Evolutionary conservation across 208 protist species (phyloP).

Genomic region (Novymonas esmeraldas): DNA sequence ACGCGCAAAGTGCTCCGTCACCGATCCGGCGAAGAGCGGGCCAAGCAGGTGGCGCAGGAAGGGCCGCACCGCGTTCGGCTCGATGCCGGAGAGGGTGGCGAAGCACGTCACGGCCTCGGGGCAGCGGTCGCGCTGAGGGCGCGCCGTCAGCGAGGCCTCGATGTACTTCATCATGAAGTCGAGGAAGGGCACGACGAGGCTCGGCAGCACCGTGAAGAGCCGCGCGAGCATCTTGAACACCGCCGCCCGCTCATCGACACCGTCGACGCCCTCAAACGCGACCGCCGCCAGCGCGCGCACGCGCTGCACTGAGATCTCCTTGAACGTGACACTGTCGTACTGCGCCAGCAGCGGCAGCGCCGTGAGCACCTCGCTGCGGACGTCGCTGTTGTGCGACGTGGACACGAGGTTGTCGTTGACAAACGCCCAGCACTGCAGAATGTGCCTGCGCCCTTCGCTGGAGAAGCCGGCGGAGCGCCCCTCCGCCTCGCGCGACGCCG

Average conservation of each 20-base stretch:
- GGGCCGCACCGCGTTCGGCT: slow-evolving; percentile 74
- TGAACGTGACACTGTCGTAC: slow-evolving; percentile 76
- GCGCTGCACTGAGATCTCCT: slow-evolving; percentile 45
- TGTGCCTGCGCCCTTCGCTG: slow-evolving; percentile 22
- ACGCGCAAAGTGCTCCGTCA: slow-evolving; percentile 74
- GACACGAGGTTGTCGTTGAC: slow-evolving; percentile 49
- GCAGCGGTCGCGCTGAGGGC: slow-evolving; percentile 61
- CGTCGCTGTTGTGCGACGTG: slow-evolving; percentile 29
- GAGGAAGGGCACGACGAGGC: slow-evolving; percentile 65
- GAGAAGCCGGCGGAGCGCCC: slow-evolving; percentile 51
- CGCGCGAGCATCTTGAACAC: slow-evolving; percentile 69
- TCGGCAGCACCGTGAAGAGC: slow-evolving; percentile 66
- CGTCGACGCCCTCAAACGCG: slow-evolving; percentile 50
- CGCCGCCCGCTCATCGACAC: slow-evolving; percentile 55
- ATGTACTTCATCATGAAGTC: slow-evolving; percentile 84
- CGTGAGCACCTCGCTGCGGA: slow-evolving; percentile 57
- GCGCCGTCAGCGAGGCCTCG: slow-evolving; percentile 59
- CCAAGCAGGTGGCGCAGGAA: slow-evolving; percentile 79
- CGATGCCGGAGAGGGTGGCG: slow-evolving; percentile 69
- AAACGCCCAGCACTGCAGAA: slow-evolving; percentile 68
- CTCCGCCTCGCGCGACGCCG: slow-evolving; percentile 40
- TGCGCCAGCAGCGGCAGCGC: slow-evolving; percentile 70
- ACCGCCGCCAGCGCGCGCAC: slow-evolving; percentile 46
- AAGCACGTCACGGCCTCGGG: slow-evolving; percentile 86
- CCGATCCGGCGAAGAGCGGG: slow-evolving; percentile 70